Evolutionary conservation across 2,329 filamentous ascomycete species (phyloP).

Genomic region (Orbilia javanica): DNA sequence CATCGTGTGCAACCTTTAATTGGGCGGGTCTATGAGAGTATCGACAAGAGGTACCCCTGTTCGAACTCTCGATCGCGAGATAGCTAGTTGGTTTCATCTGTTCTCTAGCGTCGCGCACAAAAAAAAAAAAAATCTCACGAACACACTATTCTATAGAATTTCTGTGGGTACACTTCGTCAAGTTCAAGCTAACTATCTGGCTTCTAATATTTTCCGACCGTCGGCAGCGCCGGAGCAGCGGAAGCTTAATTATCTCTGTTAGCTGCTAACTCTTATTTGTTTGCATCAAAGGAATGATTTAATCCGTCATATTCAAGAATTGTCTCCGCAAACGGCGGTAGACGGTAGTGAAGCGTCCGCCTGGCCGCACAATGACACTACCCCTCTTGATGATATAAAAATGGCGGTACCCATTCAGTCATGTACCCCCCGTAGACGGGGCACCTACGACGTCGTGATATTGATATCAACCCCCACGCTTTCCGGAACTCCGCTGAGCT

Average conservation of each 20-base stretch:
- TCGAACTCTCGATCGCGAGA: constrained; percentile 24
- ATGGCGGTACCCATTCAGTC: not conserved
- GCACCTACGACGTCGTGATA: not conserved
- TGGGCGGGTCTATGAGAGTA: constrained; percentile 15
- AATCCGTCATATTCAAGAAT: not conserved
- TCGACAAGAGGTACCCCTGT: constrained; percentile 23
- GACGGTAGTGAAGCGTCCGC: too few relatives aligned
- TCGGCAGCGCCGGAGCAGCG: constrained; percentile 5
- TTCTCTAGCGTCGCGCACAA: constrained; percentile 25
- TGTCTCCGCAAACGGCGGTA: not conserved
- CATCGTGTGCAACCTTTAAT: constrained; percentile 31
- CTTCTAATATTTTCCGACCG: not conserved
- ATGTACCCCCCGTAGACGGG: not conserved
- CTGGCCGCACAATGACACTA: not conserved
- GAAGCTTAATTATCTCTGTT: not conserved
- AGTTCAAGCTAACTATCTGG: not conserved
- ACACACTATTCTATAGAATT: too few relatives aligned
- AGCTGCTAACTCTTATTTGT: not conserved
- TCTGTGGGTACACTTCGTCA: not conserved
- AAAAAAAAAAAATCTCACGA: not conserved
- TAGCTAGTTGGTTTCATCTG: constrained; percentile 42
- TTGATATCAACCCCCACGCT: constrained; percentile 20
- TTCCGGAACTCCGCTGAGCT: constrained; percentile 1
- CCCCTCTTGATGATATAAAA: not conserved
- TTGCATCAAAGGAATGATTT: not conserved